phyloP scores from a whole-genome alignment of 345 rosid genomes.

The Reutealis trisperma region DNA sequence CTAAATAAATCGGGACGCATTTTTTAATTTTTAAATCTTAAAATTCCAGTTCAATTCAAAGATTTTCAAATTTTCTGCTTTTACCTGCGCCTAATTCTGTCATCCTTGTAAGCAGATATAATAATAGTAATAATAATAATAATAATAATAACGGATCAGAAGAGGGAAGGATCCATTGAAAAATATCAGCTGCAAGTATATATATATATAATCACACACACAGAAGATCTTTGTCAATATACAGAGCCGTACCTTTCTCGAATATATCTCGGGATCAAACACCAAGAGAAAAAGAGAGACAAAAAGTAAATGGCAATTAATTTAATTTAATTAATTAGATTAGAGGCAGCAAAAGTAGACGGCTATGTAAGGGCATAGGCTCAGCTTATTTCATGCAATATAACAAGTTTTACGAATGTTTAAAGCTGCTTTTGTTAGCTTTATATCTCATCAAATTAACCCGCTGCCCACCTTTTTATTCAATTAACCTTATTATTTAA shows the following conservation, averaged over 20 bases:
- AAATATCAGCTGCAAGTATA: not conserved
- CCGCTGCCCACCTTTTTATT: not conserved
- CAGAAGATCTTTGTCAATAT: slow-evolving; percentile 45
- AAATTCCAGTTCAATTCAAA: too few relatives aligned
- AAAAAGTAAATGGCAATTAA: not conserved
- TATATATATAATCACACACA: not conserved
- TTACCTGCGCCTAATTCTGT: too few relatives aligned
- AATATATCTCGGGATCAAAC: slow-evolving; percentile 49
- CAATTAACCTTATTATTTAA: slow-evolving; percentile 12
- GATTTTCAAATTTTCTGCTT: too few relatives aligned
- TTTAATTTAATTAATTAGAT: not conserved
- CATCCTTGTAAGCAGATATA: too few relatives aligned
- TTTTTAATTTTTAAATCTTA: too few relatives aligned
- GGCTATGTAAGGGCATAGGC: slow-evolving; percentile 27
- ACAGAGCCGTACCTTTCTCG: slow-evolving; percentile 50
- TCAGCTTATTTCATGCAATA: slow-evolving; percentile 31
- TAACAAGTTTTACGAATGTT: slow-evolving; percentile 30
- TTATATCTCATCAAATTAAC: not conserved
- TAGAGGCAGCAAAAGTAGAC: slow-evolving; percentile 30
- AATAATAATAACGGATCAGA: not conserved
- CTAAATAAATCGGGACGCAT: too few relatives aligned
- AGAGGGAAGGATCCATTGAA: not conserved
- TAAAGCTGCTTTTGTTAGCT: slow-evolving; percentile 36
- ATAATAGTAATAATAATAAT: too few relatives aligned
- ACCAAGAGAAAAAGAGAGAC: slow-evolving; percentile 7